These are phyloP conservation scores for Pulicaria dysenterica DNA, from an alignment of 129 eudicot genomes.

Conservation along the genomic window DNA sequence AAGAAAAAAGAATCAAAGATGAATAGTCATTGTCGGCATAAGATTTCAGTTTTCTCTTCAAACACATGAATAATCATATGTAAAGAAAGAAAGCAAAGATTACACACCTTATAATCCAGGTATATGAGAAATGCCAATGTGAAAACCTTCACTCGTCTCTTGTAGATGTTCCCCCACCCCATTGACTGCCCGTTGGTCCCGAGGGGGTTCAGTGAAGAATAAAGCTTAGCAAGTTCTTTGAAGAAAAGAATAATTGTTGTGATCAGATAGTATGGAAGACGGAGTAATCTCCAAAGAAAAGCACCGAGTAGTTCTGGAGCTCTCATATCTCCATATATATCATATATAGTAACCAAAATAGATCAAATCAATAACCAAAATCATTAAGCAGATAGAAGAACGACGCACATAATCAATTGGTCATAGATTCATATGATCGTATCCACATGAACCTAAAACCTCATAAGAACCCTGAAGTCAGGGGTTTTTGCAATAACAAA, in stretches of 20 bases:
- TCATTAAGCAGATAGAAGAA: neutral
- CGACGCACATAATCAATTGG: neutral
- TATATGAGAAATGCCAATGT: slow-evolving; percentile 71
- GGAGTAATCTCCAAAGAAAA: slow-evolving; percentile 35
- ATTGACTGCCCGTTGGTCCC: slow-evolving; percentile 33
- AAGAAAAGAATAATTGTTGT: slow-evolving; percentile 38
- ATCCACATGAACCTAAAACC: slow-evolving; percentile 16
- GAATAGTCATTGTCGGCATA: neutral
- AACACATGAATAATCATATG: neutral
- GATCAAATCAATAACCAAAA: slow-evolving; percentile 28
- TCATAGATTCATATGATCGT: slow-evolving; percentile 8
- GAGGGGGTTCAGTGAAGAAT: slow-evolving; percentile 16
- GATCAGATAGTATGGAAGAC: slow-evolving; percentile 45
- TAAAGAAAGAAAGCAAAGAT: neutral
- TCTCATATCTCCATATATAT: slow-evolving; percentile 35
- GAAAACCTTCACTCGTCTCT: slow-evolving; percentile 82
- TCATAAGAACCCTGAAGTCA: neutral
- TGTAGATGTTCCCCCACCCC: slow-evolving; percentile 86
- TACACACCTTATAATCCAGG: slow-evolving; percentile 78
- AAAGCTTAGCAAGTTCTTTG: slow-evolving; percentile 40
- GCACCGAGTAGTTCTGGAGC: slow-evolving; percentile 38
- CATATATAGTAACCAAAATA: slow-evolving; percentile 22
- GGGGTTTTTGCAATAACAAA: neutral
- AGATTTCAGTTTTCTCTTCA: neutral
- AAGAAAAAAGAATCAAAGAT: too few species aligned